Evolutionary conservation across 2,329 filamentous ascomycete species (phyloP), one percentile per base, ranked within the genome.

Genomic region (Hirsutella rhossiliensis): DNA sequence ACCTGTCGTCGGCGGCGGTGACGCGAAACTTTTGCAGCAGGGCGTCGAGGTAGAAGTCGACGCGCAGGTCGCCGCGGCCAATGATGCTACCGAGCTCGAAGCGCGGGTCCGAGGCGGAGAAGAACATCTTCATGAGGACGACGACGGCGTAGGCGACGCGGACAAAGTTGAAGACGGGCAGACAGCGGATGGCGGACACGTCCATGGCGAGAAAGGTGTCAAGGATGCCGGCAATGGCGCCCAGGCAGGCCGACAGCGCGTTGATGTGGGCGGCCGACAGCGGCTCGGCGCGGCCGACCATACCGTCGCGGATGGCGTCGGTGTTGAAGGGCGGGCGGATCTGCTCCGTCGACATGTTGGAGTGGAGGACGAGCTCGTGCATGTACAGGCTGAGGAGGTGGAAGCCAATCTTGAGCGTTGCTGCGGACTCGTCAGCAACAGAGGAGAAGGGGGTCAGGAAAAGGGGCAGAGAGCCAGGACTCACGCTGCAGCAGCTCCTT

Each of bases 111-210:
- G 75, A 75, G 4, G 81, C 78, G 9, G 80, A 76, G 41, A 84
- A 80, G 61, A 82, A 82, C 48, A 88, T 74, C 60, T 87, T 87
- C 57, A 86, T 82, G 32, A 87, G 66, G 29, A 84, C 76, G 18
- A 87, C 80, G 3, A 81, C 72, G 6, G 78, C 79, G 55, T 86
- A 87, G 11, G 82, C 77, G 17, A 86, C 76, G 27, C 84, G 77
- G 15, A 85, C 82, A 53, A 84, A 80, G 57, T 76, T 78, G 54
- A 84, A 80, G 3, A 84, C 80, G 17, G 84, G 83, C 11, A 87
- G 59, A 44, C 73, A 80, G 43, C 80, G 76, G 36, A 86, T 67
- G 36, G 67, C 69, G 4, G 66, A 59, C 13, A 76, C 60, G 41
- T 81, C 75, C 60, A 87, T 75, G 34, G 64, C 64, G 4, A 82